Conservation (phyloP, 2,329 filamentous ascomycete genomes). For the Chaetomium olivaceum region DNA sequence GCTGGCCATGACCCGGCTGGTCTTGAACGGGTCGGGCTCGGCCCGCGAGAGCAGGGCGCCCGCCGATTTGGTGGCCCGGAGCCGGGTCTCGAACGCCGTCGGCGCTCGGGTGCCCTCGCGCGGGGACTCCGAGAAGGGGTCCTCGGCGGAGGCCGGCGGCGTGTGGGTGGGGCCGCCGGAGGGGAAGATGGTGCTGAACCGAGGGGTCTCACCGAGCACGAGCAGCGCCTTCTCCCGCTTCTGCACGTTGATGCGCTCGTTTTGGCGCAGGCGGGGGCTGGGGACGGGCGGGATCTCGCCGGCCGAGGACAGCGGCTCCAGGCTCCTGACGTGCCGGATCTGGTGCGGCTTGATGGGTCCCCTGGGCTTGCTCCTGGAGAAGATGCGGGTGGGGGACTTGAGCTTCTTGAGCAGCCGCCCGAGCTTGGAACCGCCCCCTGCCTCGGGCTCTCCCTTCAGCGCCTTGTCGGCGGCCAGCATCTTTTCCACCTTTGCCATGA, state of each 20-base stretch:
- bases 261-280: conserved; percentile 38
- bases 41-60: background rate
- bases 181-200: background rate
- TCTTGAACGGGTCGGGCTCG: background rate
- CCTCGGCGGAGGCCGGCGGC: background rate
- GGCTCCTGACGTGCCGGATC: conserved; percentile 11
- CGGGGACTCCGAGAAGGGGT: background rate
- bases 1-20: background rate
- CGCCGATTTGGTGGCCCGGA: background rate
- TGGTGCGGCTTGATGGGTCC: background rate
- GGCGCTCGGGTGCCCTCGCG: background rate
- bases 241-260: conserved; percentile 41
- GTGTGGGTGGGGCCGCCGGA: background rate
- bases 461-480: conserved; percentile 25
- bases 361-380: conserved; percentile 10
- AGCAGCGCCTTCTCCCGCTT: conserved; percentile 39
- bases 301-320: background rate
- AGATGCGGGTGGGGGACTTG: conserved; percentile 7
- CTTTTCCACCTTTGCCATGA: conserved; percentile 18
- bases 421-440: background rate
- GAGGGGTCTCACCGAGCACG: conserved; percentile 35
- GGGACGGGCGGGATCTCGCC: background rate
- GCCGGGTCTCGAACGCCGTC: background rate
- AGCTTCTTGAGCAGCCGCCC: conserved; percentile 19
- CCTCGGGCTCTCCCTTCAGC: conserved; percentile 12